phyloP scores from a whole-genome alignment of 176 grass and related monocot genomes.

The Triticum timopheevii region DNA sequence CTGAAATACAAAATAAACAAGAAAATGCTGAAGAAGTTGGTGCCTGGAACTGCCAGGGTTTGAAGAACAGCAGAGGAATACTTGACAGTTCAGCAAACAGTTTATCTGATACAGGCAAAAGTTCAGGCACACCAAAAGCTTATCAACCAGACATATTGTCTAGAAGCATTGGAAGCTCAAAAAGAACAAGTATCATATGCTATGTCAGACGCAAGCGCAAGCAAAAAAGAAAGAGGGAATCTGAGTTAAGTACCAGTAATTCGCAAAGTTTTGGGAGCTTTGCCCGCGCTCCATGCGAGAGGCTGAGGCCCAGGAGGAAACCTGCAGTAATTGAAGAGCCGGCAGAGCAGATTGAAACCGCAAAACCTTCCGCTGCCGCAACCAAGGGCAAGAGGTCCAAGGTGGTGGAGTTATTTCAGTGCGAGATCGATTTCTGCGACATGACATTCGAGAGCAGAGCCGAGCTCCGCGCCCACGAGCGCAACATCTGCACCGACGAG shows the following conservation, averaged over 20 bases:
- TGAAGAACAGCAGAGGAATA: background rate
- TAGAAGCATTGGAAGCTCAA: slow-evolving; percentile 38
- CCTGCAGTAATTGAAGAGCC: slow-evolving; percentile 31
- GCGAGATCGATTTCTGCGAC: slow-evolving; percentile 47
- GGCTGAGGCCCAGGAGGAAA: slow-evolving; percentile 63
- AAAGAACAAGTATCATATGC: slow-evolving; percentile 59
- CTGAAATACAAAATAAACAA: slow-evolving; percentile 11
- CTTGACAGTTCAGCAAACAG: background rate
- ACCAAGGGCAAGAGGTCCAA: slow-evolving; percentile 29
- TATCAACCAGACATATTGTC: slow-evolving; percentile 19
- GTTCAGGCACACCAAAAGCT: background rate
- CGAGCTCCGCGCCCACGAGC: slow-evolving; percentile 60
- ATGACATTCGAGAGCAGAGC: slow-evolving; percentile 43
- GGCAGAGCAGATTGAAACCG: background rate
- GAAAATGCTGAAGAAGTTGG: background rate
- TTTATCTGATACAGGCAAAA: background rate
- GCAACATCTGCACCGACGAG: slow-evolving; percentile 62
- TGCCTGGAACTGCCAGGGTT: background rate
- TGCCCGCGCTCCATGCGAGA: slow-evolving; percentile 75
- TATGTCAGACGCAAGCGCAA: slow-evolving; percentile 55
- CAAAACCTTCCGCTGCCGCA: background rate
- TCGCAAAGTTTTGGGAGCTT: slow-evolving; percentile 40
- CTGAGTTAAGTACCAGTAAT: no score
- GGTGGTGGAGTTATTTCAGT: slow-evolving; percentile 22
- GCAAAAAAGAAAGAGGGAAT: slow-evolving; percentile 46